Evolutionary conservation across 1,284 basidiomycete species (phyloP), one percentile per base, ranked within the genome.

Genomic region (Trametes hirsuta): DNA sequence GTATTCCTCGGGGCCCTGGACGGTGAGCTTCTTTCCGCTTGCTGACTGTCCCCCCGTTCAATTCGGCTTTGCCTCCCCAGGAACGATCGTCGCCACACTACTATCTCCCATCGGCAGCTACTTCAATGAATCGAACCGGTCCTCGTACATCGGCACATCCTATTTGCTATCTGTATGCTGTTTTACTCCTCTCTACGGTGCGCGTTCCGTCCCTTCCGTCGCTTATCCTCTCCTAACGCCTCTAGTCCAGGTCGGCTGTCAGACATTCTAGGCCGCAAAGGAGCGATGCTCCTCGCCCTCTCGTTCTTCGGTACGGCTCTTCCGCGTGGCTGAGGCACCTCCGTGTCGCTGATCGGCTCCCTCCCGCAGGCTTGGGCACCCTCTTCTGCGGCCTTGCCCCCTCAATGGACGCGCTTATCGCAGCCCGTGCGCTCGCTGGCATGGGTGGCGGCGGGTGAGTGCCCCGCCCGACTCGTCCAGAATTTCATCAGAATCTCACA

Each of bases 131-230:
- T 83, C 90, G 66, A 83, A 90, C 76, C 86, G 91, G 65, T 85
- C 92, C 2, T 91, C 91, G 3, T 95, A 95, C 77, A 87, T 96
- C 56, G 94, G 93, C 30, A 94, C 93, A 10, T 86, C 93, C 3
- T 94, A 94, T 76, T 80, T 96, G 63, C 79, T 96, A 48, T 93
- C 91, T 42, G 88, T 95, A 48, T 96, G 91, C 73, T 95, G 93
- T 76, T 95, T 95, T 71, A 95, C 93, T 18, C 93, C 93, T 58
- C 78, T 95, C 66, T 95, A 95, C 78, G 93, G 90, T 88, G 64
- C 67, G 83, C 75, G 36, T 51, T 34, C 25, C 39, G 21, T 18
- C 60, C 53, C 10, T 30, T 21, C 18, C 24, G 24, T 21, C 42
- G 39, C 35, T 49, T 45, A 24, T 48, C 36, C 21, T 15, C 22